Base-by-base conservation (phyloP, 495 filamentous ascomycete species). In the Penicillium daleae region DNA sequence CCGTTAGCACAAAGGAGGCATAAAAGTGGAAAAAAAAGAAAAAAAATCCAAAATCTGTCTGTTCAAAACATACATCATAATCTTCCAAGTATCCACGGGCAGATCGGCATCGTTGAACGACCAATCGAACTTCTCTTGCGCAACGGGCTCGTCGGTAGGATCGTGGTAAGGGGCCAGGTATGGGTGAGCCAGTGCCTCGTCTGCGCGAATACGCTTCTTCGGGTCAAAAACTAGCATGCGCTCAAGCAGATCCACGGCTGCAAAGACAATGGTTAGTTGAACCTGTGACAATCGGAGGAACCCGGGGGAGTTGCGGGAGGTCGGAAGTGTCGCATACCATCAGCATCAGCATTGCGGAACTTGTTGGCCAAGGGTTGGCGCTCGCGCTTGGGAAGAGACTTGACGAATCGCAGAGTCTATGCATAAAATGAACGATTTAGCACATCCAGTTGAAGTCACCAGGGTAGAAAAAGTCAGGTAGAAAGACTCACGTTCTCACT, bases 101-200 rank as follows among this genome's bases (percentile, higher is more conserved):
- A 99, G 78, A 79, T 99, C 95, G 35, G 95, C 96, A 73, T 99
- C 94, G 74, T 97, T 99, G 79, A 99, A 99, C n/a, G 93, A 97
- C 95, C 95, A 99, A 74, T 99, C 95, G 70, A 99, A 99, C 80
- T 96, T 98, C 83, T 97, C 94, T 61, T 96, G 91, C 26, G 95
- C 92, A 13, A 91, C 90, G 8, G 95, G 95, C 80, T 99, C 95
- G 71, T 99, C 95, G 19, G 89, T 93, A 15, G 94, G 93, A 71
- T 99, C 95, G 72, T 99, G 95, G 79, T 99, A 99, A 13, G 95
- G 95, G 15, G 92, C 85, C 46, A 99, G 90, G 72, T 98, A 99
- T 63, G 92, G 91, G 73, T 98, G 92, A 49, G 90, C 89, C 37
- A 99, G 86, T 33, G 89, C 95, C 53, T 93, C 87, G 62, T 86